Evolutionary conservation across 306 rosid genomes (phyloP), one percentile per base, ranked within the genome.

Genomic region (Luffa acutangula): DNA sequence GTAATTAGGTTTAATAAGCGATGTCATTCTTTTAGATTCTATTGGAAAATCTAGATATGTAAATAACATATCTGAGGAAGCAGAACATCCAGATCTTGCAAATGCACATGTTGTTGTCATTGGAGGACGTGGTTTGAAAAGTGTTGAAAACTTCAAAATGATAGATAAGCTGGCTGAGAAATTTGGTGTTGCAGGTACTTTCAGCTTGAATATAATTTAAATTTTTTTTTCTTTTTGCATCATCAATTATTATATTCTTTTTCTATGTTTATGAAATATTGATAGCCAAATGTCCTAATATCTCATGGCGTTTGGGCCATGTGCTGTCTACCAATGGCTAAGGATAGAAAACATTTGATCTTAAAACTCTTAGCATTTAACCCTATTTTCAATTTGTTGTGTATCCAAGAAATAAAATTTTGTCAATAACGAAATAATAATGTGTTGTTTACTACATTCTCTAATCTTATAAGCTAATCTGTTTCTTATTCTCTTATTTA

Each of bases 131-230:
- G 31, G 31, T 25, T 25, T 25, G 31, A 25, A 25, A 25, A 25
- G 31, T 25, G 31, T 25, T 25, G 31, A 25, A 25, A 25, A 25
- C 31, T 25, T 25, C 31, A 25, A 25, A 25, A 25, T 25, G 31
- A 25, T 25, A 31, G 98, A 91, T 83, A 86, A 89, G 82, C 91
- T 93, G 54, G 93, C 98, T 77, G 85, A 85, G 75, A 91, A 83
- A 87, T 97, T 93, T 81, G 98, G 92, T 78, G 98, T 86, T 81
- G 97, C 97, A 67, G 97, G 98, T 91, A 91, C 41, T 53, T 72
- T 54, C 4, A 62, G 46, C 62, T 81, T 75, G 45, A 5, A 59
- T 66, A 49, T 79, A 80, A 46, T 9, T 79, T 83, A 51, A 62
- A 3, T 0, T 17, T 80, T 63, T 48, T 12, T 56, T 70, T 58